Evolutionary conservation across 306 rosid species (phyloP).

Genomic region (Lathyrus oleraceus): DNA sequence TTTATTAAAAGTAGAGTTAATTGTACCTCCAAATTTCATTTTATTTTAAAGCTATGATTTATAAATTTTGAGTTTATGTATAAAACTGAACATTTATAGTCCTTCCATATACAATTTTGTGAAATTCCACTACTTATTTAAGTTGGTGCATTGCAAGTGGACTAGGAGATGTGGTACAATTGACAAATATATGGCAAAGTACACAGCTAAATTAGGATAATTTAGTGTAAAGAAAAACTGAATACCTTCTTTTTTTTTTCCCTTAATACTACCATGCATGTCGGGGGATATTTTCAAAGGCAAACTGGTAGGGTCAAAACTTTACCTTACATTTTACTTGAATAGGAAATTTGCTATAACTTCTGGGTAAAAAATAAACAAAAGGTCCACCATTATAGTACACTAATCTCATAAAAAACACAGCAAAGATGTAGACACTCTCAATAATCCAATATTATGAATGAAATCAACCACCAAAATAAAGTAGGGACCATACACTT

Average conservation of each 20-base stretch:
- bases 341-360: slow-evolving; percentile 16
- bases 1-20: too few relatives aligned
- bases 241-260: neutral
- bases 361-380: neutral
- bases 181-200: neutral
- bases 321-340: neutral
- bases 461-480: neutral
- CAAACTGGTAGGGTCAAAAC: slow-evolving; percentile 21
- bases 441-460: neutral
- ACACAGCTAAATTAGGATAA: slow-evolving; percentile 4
- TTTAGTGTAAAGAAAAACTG: neutral
- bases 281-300: slow-evolving; percentile 20
- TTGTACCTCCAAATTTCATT: too few relatives aligned
- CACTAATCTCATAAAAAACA: slow-evolving; percentile 8
- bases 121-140: neutral
- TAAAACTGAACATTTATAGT: too few relatives aligned
- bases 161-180: slow-evolving; percentile 16
- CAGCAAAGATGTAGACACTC: neutral
- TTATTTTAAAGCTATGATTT: too few relatives aligned
- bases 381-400: neutral
- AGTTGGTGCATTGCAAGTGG: slow-evolving; percentile 1
- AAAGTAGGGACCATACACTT: neutral
- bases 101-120: too few relatives aligned
- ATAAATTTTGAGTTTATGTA: too few relatives aligned
- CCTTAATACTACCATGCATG: slow-evolving; percentile 35